Percentiles rank a stretch among this genome's conserved stretches.
These are phyloP conservation scores for Jaminaea rosea DNA, from an alignment of 1,284 basidiomycete species.

Conservation along the genomic window DNA sequence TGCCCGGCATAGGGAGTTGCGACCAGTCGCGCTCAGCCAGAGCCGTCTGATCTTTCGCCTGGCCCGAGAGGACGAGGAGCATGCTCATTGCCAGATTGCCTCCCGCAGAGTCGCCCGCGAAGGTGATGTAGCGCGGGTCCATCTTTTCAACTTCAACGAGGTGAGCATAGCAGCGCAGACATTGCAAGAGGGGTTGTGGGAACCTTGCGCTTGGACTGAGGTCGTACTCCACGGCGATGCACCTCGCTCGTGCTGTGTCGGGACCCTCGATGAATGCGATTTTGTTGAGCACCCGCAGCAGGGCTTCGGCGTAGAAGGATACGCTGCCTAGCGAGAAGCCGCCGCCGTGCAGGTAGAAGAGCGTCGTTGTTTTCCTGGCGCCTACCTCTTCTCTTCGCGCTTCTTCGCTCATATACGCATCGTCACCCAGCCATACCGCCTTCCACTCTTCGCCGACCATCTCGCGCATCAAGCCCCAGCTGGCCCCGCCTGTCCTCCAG, in stretches of 20 bases:
- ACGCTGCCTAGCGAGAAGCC: conserved; percentile 45
- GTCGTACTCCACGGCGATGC: conserved; percentile 44
- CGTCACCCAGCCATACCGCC: conserved; percentile 39
- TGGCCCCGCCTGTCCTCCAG: conserved; percentile 41
- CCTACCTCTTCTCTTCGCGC: conserved; percentile 4
- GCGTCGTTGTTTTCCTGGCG: conserved; percentile 21
- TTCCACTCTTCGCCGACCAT: conserved; percentile 17
- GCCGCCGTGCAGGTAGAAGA: conserved; percentile 43
- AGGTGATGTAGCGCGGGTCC: conserved; percentile 25
- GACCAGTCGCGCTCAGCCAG: conserved; percentile 36
- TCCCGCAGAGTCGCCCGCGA: conserved; percentile 45
- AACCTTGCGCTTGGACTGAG: conserved; percentile 35
- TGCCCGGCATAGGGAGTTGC: conserved; percentile 35
- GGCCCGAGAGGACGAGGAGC: conserved; percentile 35
- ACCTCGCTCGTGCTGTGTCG: conserved; percentile 10
- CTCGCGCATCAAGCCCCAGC: conserved; percentile 5
- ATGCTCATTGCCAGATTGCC: conserved; percentile 39
- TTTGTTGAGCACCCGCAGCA: conserved; percentile 38
- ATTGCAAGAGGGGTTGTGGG: conserved; percentile 37
- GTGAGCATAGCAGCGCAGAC: conserved; percentile 43
- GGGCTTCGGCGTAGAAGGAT: conserved; percentile 44
- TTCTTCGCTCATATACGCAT: conserved; percentile 6
- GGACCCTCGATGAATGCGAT: conserved; percentile 12
- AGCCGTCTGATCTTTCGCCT: conserved; percentile 15
- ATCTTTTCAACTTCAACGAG: conserved; percentile 39